Conservation (phyloP, 1,139 yeast genomes). For the Yamadazyma conglobata region DNA sequence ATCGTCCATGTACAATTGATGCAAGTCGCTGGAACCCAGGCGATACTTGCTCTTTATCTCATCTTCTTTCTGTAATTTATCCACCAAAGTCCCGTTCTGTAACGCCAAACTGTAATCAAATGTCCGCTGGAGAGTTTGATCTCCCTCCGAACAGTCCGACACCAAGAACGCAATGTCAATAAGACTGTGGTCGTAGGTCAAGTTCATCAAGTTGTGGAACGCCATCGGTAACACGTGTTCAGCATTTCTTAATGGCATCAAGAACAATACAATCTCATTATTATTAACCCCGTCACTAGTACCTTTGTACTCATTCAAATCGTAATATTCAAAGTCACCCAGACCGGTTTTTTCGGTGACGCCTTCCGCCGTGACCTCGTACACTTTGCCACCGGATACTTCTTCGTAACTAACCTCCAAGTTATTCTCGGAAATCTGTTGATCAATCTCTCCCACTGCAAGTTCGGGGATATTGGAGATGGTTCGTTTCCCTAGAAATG, state of each 20-base stretch:
- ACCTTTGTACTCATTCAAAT: conserved; percentile 57
- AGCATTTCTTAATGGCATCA: conserved; percentile 81
- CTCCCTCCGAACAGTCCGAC: conserved; percentile 77
- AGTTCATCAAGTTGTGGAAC: conserved; percentile 79
- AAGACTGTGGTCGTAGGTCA: conserved; percentile 77
- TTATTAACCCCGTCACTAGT: conserved; percentile 49
- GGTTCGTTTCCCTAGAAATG: conserved; percentile 7
- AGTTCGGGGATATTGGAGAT: conserved; percentile 9
- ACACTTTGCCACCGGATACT: conserved; percentile 21
- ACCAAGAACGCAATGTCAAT: conserved; percentile 84
- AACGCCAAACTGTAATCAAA: conserved; percentile 63
- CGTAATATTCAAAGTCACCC: conserved; percentile 49
- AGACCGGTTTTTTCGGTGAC: conserved; percentile 13
- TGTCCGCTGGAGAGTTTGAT: conserved; percentile 66
- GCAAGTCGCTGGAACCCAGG: conserved; percentile 58
- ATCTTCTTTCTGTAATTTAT: conserved; percentile 44
- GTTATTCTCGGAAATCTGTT: conserved; percentile 13
- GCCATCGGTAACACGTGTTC: conserved; percentile 77
- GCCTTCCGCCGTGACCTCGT: conserved; percentile 39
- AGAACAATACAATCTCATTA: conserved; percentile 64
- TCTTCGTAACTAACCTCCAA: conserved; percentile 15
- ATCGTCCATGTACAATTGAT: conserved; percentile 66
- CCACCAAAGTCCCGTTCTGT: conserved; percentile 66
- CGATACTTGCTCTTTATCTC: conserved; percentile 22
- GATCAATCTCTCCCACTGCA: conserved; percentile 12